These are phyloP conservation scores for barley (Hordeum vulgare) DNA, from an alignment of 176 grass and related monocot species.

Conservation along the genomic window DNA sequence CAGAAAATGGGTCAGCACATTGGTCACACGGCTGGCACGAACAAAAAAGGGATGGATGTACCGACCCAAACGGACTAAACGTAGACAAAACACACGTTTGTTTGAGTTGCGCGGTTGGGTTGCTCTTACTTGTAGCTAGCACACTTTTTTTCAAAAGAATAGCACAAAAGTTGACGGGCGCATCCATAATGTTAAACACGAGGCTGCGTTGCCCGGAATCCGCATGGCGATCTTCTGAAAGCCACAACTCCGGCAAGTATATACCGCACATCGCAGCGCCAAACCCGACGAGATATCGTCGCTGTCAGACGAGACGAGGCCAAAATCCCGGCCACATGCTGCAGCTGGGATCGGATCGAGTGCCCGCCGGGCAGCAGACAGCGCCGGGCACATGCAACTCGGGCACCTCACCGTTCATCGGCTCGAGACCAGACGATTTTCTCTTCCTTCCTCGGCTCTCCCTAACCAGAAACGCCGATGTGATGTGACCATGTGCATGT, in stretches of 20 bases:
- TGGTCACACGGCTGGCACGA: too few relatives aligned
- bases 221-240: slow-evolving; percentile 8
- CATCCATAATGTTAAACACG: too few relatives aligned
- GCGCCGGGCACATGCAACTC: not conserved
- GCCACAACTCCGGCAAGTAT: not conserved
- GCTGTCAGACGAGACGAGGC: not conserved
- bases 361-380: not conserved
- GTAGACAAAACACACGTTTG: too few relatives aligned
- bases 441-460: not conserved
- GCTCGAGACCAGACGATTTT: not conserved
- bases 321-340: not conserved
- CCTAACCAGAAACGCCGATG: not conserved
- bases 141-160: too few relatives aligned
- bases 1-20: too few relatives aligned
- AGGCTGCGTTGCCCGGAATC: slow-evolving; percentile 4
- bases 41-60: too few relatives aligned
- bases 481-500: not conserved
- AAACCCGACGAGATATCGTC: not conserved
- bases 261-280: not conserved
- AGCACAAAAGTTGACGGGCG: not conserved
- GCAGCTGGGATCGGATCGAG: not conserved
- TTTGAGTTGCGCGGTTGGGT: too few relatives aligned
- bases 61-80: too few relatives aligned
- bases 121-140: too few relatives aligned
- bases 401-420: not conserved